Conservation (phyloP, 768 basidiomycete genomes). For the Gyrodon lividus region DNA sequence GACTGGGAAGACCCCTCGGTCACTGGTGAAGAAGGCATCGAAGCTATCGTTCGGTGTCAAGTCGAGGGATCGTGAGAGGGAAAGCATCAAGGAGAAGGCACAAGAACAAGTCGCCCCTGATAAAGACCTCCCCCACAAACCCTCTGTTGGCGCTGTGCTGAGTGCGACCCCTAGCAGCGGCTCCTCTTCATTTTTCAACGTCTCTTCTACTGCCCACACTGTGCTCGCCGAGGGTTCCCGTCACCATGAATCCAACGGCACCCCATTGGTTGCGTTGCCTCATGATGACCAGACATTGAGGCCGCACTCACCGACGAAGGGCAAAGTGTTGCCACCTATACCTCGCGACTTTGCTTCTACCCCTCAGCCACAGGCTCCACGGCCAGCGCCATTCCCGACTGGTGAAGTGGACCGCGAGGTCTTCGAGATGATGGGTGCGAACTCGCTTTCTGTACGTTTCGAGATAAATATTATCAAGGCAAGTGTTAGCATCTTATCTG, state of each 20-base stretch:
- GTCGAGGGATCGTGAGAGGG: constrained; percentile 48
- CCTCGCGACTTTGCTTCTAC: constrained; percentile 61
- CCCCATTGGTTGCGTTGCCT: constrained; percentile 17
- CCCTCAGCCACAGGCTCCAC: constrained; percentile 35
- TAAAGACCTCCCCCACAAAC: constrained; percentile 45
- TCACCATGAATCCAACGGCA: constrained; percentile 26
- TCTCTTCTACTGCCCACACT: constrained; percentile 54
- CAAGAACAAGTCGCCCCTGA: constrained; percentile 38
- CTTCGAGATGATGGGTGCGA: constrained; percentile 73
- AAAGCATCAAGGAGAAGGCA: constrained; percentile 46
- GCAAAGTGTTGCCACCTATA: constrained; percentile 75
- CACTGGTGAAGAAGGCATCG: constrained; percentile 70
- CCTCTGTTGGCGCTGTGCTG: constrained; percentile 47
- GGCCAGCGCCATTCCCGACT: constrained; percentile 56
- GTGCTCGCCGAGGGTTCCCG: constrained; percentile 36
- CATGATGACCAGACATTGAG: constrained; percentile 37
- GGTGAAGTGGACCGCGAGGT: constrained; percentile 66
- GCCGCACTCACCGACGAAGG: constrained; percentile 52
- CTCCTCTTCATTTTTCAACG: constrained; percentile 86
- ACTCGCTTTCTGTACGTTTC: constrained; percentile 86
- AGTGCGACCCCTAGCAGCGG: constrained; percentile 71
- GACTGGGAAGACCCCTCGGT: constrained; percentile 47
- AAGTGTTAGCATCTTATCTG: constrained; percentile 23
- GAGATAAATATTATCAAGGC: constrained; percentile 98
- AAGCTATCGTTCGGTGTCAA: constrained; percentile 76